A percentile compares a stretch with the other conserved stretches of the same genome.
phyloP scores from a whole-genome alignment of 106 monocot species.

The Dioscorea dumetorum region DNA sequence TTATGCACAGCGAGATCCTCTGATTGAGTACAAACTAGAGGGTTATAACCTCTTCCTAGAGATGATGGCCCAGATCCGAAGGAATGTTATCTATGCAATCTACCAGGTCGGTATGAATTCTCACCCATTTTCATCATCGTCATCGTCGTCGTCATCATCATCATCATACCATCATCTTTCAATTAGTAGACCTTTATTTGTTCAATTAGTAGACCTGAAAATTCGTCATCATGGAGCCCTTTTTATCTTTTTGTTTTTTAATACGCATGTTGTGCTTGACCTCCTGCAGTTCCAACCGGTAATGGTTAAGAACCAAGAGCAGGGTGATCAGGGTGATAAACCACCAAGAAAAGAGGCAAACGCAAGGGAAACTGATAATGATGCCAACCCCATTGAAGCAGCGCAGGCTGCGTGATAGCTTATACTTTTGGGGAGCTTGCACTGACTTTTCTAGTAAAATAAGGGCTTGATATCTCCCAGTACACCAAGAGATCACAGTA shows the following conservation, averaged over 20 bases:
- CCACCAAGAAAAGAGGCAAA: constrained; percentile 27
- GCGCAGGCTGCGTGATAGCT: constrained; percentile 31
- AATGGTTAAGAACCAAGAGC: constrained; percentile 64
- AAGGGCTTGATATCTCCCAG: too few relatives aligned
- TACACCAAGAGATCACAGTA: too few relatives aligned
- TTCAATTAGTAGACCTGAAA: not conserved
- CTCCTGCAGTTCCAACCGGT: constrained; percentile 81
- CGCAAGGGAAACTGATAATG: constrained; percentile 25
- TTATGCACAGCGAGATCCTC: constrained; percentile 93
- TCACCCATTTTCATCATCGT: not conserved
- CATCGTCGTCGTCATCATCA: not conserved
- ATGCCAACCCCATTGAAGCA: constrained; percentile 39
- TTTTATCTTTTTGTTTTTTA: not conserved
- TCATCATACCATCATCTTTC: not conserved
- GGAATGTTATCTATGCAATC: constrained; percentile 94
- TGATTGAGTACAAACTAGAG: constrained; percentile 96
- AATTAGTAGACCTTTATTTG: not conserved
- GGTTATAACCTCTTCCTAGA: constrained; percentile 96
- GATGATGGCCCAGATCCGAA: constrained; percentile 95
- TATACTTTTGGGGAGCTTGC: not conserved
- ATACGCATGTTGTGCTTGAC: not conserved
- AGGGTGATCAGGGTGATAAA: constrained; percentile 17
- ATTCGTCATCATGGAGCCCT: not conserved
- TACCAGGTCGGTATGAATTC: constrained; percentile 68
- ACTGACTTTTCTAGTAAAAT: not conserved